These are phyloP conservation scores for Cladosporium velox DNA, from an alignment of 2,329 filamentous ascomycete genomes.

Conservation along the genomic window DNA sequence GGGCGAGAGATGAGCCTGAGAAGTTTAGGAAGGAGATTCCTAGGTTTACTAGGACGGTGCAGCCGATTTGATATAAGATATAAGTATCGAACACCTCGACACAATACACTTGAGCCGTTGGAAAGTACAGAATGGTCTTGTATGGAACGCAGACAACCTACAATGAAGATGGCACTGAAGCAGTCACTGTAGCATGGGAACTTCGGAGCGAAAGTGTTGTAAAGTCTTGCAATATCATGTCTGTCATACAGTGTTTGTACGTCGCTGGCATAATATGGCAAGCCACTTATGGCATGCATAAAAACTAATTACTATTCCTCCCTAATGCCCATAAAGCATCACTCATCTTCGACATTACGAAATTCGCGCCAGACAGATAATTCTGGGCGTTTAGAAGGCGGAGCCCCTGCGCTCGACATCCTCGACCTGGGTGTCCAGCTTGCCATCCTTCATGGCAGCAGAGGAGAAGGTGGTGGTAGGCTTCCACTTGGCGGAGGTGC, in stretches of 20 bases:
- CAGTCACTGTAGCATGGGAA: background rate
- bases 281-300: background rate
- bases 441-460: slow-evolving; percentile 37
- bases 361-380: background rate
- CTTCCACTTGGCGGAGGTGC: slow-evolving; percentile 69
- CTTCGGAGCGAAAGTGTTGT: background rate
- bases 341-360: slow-evolving; percentile 3
- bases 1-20: slow-evolving; percentile 47
- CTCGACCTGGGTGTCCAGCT: slow-evolving; percentile 33
- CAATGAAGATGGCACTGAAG: background rate
- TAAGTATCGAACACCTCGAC: background rate
- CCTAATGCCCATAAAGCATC: background rate
- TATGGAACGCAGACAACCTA: background rate
- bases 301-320: slow-evolving; percentile 15
- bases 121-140: background rate
- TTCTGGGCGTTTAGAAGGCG: slow-evolving; percentile 32
- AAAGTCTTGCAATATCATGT: background rate
- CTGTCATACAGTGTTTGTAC: slow-evolving; percentile 9
- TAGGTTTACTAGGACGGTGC: slow-evolving; percentile 33
- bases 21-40: slow-evolving; percentile 37
- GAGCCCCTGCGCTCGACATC: slow-evolving; percentile 41
- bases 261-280: background rate
- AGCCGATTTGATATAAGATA: slow-evolving; percentile 24
- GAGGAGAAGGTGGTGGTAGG: slow-evolving; percentile 40
- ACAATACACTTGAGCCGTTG: background rate